Base-by-base conservation (phyloP, 192 early-diverging fungal genomes). In the Coemansia sp. region DNA sequence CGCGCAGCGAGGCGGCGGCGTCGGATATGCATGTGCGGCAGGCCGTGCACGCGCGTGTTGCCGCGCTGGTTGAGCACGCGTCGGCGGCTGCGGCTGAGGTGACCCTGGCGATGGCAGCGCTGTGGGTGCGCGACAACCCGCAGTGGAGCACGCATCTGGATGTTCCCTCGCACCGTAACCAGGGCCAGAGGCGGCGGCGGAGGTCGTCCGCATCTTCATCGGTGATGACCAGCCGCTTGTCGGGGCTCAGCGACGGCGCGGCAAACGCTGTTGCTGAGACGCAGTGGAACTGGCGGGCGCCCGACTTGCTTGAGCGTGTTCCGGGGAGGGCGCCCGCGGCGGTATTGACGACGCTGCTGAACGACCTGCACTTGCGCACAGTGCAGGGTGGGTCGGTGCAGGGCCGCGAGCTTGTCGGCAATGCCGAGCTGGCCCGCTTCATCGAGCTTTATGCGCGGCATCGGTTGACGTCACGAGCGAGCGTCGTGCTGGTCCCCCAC, bases 91-190 rank as follows among this genome's bases (percentile, higher is more conserved):
- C 65, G 7, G 52, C 63, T 1, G 71, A 73, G 18, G 55, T 73
- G 24, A 46, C 71, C 1, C 66, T 73, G 45, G 77, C 77, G 0
- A 56, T 60, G 18, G 71, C 60, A 24, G 71, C 60, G 10, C 43
- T 80, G 52, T 80, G 77, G 77, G 44, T 60, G 4, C 14, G 49
- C 29, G 64, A 73, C 53, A 80, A 80, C 40, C 71, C 77, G 28
- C 45, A 56, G 12, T 80, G 77, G 77, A 61, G 60, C 44, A 71
- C 64, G 3, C 49, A 31, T 10, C 47, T 77, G 21, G 60, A 65
- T 22, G 21, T 63, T 4, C 40, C 32, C 2, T 35, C 56, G 7
- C 52, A 67, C 10, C 19, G 40, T 1, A 23, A 44, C 5, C 22
- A 48, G 2, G 53, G 46, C 2, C 24, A 44, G 10, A 47, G 49